phyloP scores from a whole-genome alignment of 495 filamentous ascomycete species.

The Darksidea phi region DNA sequence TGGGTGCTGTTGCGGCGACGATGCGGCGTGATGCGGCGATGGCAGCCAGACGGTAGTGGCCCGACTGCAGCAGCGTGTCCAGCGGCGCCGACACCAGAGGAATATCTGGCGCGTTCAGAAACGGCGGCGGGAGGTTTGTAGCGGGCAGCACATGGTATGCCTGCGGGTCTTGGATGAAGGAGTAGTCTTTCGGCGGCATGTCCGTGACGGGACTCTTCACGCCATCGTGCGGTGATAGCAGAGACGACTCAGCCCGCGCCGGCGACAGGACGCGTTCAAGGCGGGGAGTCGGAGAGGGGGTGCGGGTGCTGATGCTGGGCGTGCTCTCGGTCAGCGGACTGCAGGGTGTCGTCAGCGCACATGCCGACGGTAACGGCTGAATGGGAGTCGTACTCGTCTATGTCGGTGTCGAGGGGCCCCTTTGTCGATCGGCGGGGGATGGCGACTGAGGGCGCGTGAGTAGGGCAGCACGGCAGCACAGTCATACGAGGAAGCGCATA shows the following conservation, averaged over 20 bases:
- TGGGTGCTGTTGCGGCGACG: slow-evolving; percentile 50
- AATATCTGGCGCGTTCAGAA: slow-evolving; percentile 48
- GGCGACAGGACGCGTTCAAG: slow-evolving; percentile 24
- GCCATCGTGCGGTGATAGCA: slow-evolving; percentile 36
- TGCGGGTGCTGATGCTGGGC: background rate
- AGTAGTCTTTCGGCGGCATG: slow-evolving; percentile 65
- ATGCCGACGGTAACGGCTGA: background rate
- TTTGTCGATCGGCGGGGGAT: slow-evolving; percentile 37
- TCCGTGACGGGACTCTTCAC: slow-evolving; percentile 35
- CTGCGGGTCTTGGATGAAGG: slow-evolving; percentile 72
- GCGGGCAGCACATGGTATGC: slow-evolving; percentile 78
- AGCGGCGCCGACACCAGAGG: slow-evolving; percentile 50
- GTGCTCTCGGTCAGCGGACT: slow-evolving; percentile 18
- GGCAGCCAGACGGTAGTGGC: slow-evolving; percentile 72
- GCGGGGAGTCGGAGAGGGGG: background rate
- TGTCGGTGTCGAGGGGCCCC: slow-evolving; percentile 40
- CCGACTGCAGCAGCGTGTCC: slow-evolving; percentile 53
- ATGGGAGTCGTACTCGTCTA: slow-evolving; percentile 37
- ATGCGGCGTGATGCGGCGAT: slow-evolving; percentile 70
- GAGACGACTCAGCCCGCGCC: slow-evolving; percentile 11
- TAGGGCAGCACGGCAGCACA: background rate
- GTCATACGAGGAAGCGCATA: background rate
- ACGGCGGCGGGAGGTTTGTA: slow-evolving; percentile 60
- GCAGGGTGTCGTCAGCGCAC: slow-evolving; percentile 10
- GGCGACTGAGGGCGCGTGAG: slow-evolving; percentile 25